phyloP scores from a whole-genome alignment of 306 rosid species.

The Carpinus viminea region DNA sequence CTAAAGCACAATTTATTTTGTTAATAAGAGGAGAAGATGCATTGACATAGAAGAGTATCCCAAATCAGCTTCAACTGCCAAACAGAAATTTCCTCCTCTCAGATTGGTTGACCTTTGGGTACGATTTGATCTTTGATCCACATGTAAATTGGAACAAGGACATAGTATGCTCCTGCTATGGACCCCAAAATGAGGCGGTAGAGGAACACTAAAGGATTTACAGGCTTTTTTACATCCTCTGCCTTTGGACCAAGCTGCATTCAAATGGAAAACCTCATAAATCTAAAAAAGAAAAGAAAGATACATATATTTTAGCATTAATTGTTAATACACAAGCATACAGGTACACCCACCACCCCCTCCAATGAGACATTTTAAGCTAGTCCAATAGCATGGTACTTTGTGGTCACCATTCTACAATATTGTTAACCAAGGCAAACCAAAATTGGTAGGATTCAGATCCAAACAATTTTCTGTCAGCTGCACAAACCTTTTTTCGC shows the following conservation, averaged over 20 bases:
- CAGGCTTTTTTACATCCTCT: constrained; percentile 75
- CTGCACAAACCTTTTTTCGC: neutral
- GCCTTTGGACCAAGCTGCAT: constrained; percentile 96
- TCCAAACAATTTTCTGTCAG: neutral
- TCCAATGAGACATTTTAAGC: neutral
- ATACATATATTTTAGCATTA: neutral
- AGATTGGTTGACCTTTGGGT: constrained; percentile 85
- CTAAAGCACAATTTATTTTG: neutral
- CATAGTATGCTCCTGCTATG: constrained; percentile 79
- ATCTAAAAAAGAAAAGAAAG: neutral
- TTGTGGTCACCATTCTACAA: neutral
- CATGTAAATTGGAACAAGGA: constrained; percentile 85
- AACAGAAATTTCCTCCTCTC: constrained; percentile 22
- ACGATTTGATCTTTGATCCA: constrained; percentile 88
- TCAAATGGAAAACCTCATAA: constrained; percentile 15
- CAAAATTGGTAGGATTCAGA: neutral
- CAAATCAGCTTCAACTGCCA: constrained; percentile 26
- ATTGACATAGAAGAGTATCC: constrained; percentile 19
- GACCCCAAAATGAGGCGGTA: constrained; percentile 67
- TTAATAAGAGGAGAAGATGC: constrained; percentile 12
- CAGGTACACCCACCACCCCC: neutral
- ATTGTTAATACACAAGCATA: neutral
- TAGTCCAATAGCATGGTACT: neutral
- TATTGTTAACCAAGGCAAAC: neutral
- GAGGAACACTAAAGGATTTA: constrained; percentile 54